Base-by-base conservation (phyloP, 768 basidiomycete genomes). In the Galerina marginata region DNA sequence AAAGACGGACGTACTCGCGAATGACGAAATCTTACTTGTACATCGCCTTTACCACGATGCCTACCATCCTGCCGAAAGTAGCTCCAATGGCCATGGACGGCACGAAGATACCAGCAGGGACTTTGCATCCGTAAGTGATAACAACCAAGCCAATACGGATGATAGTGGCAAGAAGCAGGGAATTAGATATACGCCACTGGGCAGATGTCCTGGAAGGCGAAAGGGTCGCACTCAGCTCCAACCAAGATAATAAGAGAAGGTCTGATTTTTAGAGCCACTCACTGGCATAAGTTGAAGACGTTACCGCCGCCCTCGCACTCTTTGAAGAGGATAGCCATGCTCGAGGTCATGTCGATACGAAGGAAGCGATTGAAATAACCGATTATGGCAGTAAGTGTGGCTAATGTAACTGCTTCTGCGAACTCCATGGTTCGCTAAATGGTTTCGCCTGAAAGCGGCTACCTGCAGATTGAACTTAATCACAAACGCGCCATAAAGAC, bases 81-180 rank as follows among this genome's bases (percentile, higher is more conserved):
- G 97, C 97, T 40, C 97, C 97, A 56, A 99, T 89, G 1, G 96
- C 97, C 97, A 99, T 99, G 3, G 96, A 97, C 2, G 97, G 97
- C 0, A 99, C 93, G 66, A 99, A 99, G 65, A 99, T 99, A 25
- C 97, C 97, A 10, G 93, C 93, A 1, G 97, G 97, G 0, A 99
- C 97, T 73, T 95, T 98, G 69, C 89, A 92, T 0, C 97, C 97
- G 71, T 99, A 99, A 2, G 94, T 95, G 23, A 99, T 77, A 20
- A 99, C 86, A 49, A 98, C 93, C 47, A 99, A 80, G 9, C 85
- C 89, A 20, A 86, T 91, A 4, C 96, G 88, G 57, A 98, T 88
- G 55, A 97, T 82, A 4, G 96, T 96, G 0, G 96, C 97, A 4
- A 99, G 80, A 20, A 99, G 76, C 6, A 99, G 79, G 3, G 96